phyloP scores from a whole-genome alignment of 371 early-diverging fungal genomes.

The Apophysomyces variabilis region DNA sequence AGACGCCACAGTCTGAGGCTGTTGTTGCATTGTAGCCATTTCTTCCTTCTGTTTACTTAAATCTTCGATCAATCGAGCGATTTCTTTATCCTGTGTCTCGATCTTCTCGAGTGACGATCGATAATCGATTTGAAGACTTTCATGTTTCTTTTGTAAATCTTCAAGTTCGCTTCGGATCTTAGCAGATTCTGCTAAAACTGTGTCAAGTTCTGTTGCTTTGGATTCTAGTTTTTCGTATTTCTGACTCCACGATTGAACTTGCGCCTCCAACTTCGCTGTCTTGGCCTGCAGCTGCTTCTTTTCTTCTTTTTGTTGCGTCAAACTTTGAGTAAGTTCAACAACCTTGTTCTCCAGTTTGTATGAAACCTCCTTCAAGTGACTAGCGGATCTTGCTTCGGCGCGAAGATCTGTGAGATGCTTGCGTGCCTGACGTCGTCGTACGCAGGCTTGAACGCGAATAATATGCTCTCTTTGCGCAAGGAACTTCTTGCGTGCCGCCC shows the following conservation, averaged over 20 bases:
- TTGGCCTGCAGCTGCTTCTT: conserved; percentile 61
- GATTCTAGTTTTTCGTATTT: conserved; percentile 64
- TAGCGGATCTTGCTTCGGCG: conserved; percentile 86
- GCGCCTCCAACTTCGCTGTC: conserved; percentile 64
- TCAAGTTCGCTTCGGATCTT: conserved; percentile 64
- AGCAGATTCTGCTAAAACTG: conserved; percentile 54
- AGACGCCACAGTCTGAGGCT: conserved; percentile 17
- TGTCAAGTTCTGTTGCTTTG: conserved; percentile 55
- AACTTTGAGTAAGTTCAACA: conserved; percentile 87
- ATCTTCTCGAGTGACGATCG: conserved; percentile 60
- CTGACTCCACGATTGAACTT: conserved; percentile 71
- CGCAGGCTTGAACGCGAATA: conserved; percentile 77
- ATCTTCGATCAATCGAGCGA: conserved; percentile 64
- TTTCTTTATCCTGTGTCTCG: conserved; percentile 69
- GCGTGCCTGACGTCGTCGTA: conserved; percentile 76
- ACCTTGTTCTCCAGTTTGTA: conserved; percentile 95
- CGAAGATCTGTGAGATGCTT: conserved; percentile 66
- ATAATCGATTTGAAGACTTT: conserved; percentile 52
- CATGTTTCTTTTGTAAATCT: conserved; percentile 55
- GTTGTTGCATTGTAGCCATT: conserved; percentile 65
- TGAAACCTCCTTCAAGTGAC: conserved; percentile 90
- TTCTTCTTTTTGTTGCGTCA: conserved; percentile 76
- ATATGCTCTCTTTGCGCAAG: conserved; percentile 54
- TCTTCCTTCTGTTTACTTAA: conserved; percentile 70
- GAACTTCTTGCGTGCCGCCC: conserved; percentile 63